Base-by-base conservation (phyloP, 257 asterid genomes). In the Cordia subcordata region DNA sequence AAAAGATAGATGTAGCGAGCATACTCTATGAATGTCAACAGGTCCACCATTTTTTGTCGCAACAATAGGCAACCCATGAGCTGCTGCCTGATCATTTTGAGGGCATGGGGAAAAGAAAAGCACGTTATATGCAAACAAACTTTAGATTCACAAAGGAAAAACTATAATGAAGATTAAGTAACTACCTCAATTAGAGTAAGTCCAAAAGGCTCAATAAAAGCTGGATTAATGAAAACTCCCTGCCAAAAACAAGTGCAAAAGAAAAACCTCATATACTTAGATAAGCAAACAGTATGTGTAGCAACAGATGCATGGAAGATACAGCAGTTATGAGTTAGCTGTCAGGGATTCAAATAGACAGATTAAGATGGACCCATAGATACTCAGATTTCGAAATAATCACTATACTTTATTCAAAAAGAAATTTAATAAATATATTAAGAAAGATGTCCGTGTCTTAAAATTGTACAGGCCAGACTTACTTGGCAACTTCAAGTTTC, bases 171-270 rank as follows among this genome's bases (percentile, higher is more conserved):
- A 63, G 40, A 54, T 47, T 17, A 42, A 47, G 44, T 67, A 60
- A 64, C 57, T 67, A 91, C 98, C 98, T 91, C 98, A 59, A 91
- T 91, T 65, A 91, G 81, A 17, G 98, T 91, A 67, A 91, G 95
- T 57, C 98, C 98, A 70, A 91, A 91, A 60, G 98, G 98, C 77
- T 91, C 98, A 8, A 91, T 88, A 53, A 88, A 81, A 76, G 98
- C 98, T 73, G 98, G 96, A 69, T 88, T 91, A 47, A 91, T 88
- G 82, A 91, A 91, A 65, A 91, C 98, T 19, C 98, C 98, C 98
- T 91, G 93, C 52, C 63, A 62, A 75, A 66, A 57, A 57, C 56
- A 57, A 49, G 44, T 50, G 35, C 35, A 27, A 27, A 16, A 69
- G 44, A 55, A 53, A 63, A 57, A 61, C 35, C 62, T 62, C n/a